These are phyloP conservation scores for Neofusicoccum umdonicola DNA, from an alignment of 2,329 filamentous ascomycete species.

Conservation along the genomic window DNA sequence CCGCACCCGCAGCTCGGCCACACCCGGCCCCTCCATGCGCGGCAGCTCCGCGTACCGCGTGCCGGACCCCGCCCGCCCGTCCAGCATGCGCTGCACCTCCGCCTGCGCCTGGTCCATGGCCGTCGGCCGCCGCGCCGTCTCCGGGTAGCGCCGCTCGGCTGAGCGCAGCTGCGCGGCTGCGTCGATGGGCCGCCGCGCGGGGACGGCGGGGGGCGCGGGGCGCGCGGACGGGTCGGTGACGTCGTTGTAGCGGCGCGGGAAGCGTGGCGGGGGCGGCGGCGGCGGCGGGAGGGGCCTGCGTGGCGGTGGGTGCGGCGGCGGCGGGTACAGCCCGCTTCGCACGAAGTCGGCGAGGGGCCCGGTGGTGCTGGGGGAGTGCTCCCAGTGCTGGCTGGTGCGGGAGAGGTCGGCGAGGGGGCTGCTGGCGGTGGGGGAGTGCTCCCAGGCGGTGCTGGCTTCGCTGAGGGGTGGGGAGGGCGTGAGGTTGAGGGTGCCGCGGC, in stretches of 20 bases:
- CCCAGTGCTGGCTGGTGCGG: neutral
- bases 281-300: too few relatives aligned
- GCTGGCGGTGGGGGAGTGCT: too few relatives aligned
- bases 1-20: too few relatives aligned
- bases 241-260: neutral
- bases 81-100: neutral
- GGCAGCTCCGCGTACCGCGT: neutral
- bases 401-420: neutral
- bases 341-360: slow-evolving; percentile 1
- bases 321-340: neutral
- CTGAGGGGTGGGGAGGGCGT: too few relatives aligned
- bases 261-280: too few relatives aligned
- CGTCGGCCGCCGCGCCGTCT: neutral
- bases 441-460: too few relatives aligned
- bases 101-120: neutral
- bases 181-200: neutral
- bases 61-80: neutral
- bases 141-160: neutral
- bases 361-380: neutral
- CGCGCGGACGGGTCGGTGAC: neutral
- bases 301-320: neutral
- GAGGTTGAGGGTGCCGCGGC: too few relatives aligned
- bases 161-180: neutral
- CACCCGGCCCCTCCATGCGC: neutral
- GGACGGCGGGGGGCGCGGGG: neutral